These are phyloP conservation scores for Corymbia calophylla DNA, from an alignment of 441 rosid species.

Conservation along the genomic window DNA sequence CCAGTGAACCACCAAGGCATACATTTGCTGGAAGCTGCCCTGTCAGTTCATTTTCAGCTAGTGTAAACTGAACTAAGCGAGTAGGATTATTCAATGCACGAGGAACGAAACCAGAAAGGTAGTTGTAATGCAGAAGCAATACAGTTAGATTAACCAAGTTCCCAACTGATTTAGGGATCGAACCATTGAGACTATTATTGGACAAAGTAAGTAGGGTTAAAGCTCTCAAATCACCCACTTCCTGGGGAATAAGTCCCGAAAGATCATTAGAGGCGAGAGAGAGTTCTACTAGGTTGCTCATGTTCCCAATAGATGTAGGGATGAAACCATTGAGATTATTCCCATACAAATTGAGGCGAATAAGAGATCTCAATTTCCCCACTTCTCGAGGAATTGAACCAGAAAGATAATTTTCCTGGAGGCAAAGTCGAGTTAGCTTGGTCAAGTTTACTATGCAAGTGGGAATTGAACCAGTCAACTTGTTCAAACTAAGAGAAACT, in stretches of 20 bases:
- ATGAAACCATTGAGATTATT: neutral
- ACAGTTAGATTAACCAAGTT: neutral
- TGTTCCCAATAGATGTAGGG: neutral
- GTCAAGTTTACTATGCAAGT: neutral
- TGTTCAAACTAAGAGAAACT: neutral
- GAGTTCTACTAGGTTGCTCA: neutral
- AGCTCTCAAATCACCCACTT: neutral
- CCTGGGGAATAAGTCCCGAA: neutral
- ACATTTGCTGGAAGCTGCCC: neutral
- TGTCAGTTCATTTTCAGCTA: neutral
- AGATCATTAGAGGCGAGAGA: neutral
- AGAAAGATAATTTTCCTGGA: neutral
- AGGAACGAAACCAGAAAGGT: neutral
- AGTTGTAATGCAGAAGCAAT: neutral
- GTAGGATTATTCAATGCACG: neutral
- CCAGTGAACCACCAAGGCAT: constrained; percentile 19
- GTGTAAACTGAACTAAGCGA: neutral
- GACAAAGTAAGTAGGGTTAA: neutral
- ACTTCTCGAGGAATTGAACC: neutral
- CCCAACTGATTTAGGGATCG: neutral
- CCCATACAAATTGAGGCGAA: too few relatives aligned
- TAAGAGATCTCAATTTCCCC: neutral
- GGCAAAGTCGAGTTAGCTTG: neutral
- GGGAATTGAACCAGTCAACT: neutral
- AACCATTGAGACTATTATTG: neutral